These are phyloP conservation scores for Acidomyces sp. DNA, from an alignment of 495 filamentous ascomycete species.

Conservation along the genomic window DNA sequence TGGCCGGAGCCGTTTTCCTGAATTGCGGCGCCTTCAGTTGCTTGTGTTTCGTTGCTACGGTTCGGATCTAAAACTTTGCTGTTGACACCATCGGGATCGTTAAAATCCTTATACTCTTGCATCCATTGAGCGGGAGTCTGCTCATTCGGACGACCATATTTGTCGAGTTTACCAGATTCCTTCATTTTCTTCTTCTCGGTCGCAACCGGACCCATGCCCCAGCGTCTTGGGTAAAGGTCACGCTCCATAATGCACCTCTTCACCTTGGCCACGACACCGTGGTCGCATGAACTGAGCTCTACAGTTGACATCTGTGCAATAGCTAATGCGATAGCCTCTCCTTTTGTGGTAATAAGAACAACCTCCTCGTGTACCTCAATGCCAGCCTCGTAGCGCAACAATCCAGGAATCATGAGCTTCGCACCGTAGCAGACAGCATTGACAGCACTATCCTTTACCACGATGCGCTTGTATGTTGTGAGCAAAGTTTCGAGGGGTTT, in stretches of 20 bases:
- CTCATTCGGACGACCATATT: constrained; percentile 86
- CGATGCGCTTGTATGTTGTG: constrained; percentile 81
- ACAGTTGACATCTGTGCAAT: constrained; percentile 93
- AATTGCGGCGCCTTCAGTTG: constrained; percentile 12
- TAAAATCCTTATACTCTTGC: constrained; percentile 77
- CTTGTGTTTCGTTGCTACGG: constrained; percentile 10
- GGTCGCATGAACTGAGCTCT: constrained; percentile 81
- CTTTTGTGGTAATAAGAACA: constrained; percentile 95
- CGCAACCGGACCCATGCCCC: constrained; percentile 85
- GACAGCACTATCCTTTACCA: constrained; percentile 92
- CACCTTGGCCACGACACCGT: constrained; percentile 92
- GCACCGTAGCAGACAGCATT: constrained; percentile 97
- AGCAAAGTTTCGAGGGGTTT: constrained; percentile 81
- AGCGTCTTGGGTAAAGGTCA: constrained; percentile 85
- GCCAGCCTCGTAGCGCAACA: constrained; percentile 75
- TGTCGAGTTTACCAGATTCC: constrained; percentile 92
- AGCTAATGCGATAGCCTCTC: constrained; percentile 89
- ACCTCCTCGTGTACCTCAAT: constrained; percentile 88
- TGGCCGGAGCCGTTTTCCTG: constrained; percentile 16
- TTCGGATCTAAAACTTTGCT: background rate
- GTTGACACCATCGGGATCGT: constrained; percentile 34
- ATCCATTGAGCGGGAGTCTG: constrained; percentile 86
- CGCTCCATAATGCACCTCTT: constrained; percentile 99
- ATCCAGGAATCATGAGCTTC: constrained; percentile 92
- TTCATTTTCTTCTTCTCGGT: constrained; percentile 98